Evolutionary conservation across 139 green algal genomes (phyloP).

Genomic region (Micromonas commoda): DNA sequence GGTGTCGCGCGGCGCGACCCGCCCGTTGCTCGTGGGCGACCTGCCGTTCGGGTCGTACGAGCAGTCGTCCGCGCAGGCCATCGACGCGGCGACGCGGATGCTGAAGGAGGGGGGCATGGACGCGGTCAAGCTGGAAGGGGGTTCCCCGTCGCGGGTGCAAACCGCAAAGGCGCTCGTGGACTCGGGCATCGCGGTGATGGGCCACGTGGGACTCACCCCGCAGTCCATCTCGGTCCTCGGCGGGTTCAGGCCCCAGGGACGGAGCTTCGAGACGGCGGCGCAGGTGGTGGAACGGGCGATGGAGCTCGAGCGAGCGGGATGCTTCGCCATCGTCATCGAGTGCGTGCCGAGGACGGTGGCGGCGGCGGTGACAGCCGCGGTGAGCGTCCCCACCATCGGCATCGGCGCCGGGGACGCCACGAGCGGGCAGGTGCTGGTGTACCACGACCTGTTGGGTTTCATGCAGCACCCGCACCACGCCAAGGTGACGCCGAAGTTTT

Average conservation of each 20-base stretch:
- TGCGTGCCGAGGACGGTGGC: constrained; percentile 84
- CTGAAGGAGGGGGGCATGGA: constrained; percentile 96
- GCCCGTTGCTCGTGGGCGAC: constrained; percentile 74
- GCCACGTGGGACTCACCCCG: constrained; percentile 91
- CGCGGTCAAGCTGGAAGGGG: constrained; percentile 93
- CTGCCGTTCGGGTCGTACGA: constrained; percentile 91
- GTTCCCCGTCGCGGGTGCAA: constrained; percentile 50
- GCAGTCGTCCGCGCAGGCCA: constrained; percentile 51
- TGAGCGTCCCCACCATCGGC: constrained; percentile 93
- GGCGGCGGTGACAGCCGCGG: constrained; percentile 69
- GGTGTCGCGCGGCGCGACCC: constrained; percentile 66
- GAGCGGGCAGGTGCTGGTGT: constrained; percentile 95
- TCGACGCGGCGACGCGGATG: constrained; percentile 70
- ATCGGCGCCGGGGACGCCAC: constrained; percentile 81
- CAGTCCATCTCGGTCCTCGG: constrained; percentile 76
- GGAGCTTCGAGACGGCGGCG: constrained; percentile 61
- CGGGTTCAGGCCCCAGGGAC: constrained; percentile 87
- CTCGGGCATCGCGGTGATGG: constrained; percentile 94
- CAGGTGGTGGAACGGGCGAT: constrained; percentile 49
- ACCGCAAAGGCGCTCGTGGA: constrained; percentile 72
- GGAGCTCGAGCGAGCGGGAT: constrained; percentile 77
- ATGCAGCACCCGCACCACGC: constrained; percentile 95
- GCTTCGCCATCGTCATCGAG: constrained; percentile 94
- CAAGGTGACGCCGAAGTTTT: constrained; percentile 96
- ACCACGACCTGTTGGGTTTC: constrained; percentile 98